phyloP scores from a whole-genome alignment of 768 basidiomycete genomes.

The Mycena vitilis region DNA sequence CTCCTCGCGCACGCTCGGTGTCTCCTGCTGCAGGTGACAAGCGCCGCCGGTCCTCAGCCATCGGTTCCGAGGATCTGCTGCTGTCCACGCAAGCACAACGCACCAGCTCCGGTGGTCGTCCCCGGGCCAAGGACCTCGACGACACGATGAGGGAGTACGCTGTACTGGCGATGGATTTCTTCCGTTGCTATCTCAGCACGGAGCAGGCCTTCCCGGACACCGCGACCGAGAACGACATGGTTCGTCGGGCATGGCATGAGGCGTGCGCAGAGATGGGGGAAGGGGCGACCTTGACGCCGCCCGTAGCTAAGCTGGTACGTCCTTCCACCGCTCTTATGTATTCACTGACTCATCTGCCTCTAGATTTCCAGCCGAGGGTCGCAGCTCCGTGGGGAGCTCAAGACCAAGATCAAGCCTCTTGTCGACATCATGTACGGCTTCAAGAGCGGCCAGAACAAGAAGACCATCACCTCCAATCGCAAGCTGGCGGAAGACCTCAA shows the following conservation, averaged over 20 bases:
- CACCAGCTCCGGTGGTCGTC: slow-evolving; percentile 14
- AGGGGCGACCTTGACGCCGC: background rate
- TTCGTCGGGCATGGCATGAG: slow-evolving; percentile 19
- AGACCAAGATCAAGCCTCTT: slow-evolving; percentile 35
- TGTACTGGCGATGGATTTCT: slow-evolving; percentile 18
- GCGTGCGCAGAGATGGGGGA: slow-evolving; percentile 10
- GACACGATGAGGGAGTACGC: slow-evolving; percentile 19
- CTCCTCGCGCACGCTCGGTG: background rate
- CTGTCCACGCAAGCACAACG: background rate
- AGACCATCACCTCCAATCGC: slow-evolving; percentile 13
- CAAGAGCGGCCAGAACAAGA: slow-evolving; percentile 28
- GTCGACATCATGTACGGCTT: slow-evolving; percentile 32
- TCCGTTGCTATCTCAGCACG: slow-evolving; percentile 11
- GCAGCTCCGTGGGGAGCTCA: slow-evolving; percentile 38
- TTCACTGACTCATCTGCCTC: background rate
- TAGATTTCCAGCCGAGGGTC: slow-evolving; percentile 36
- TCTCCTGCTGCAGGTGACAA: slow-evolving; percentile 5
- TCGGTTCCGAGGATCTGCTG: background rate
- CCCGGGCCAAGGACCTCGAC: slow-evolving; percentile 34
- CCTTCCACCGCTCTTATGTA: background rate
- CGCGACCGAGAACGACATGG: slow-evolving; percentile 5
- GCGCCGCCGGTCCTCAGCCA: background rate
- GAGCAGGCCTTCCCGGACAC: slow-evolving; percentile 26
- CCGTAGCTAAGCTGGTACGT: slow-evolving; percentile 30
- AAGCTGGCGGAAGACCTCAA: slow-evolving; percentile 9